A percentile compares a stretch with the other conserved stretches of the same genome.
phyloP scores from a whole-genome alignment of 768 basidiomycete species.

The Suillus lakei region DNA sequence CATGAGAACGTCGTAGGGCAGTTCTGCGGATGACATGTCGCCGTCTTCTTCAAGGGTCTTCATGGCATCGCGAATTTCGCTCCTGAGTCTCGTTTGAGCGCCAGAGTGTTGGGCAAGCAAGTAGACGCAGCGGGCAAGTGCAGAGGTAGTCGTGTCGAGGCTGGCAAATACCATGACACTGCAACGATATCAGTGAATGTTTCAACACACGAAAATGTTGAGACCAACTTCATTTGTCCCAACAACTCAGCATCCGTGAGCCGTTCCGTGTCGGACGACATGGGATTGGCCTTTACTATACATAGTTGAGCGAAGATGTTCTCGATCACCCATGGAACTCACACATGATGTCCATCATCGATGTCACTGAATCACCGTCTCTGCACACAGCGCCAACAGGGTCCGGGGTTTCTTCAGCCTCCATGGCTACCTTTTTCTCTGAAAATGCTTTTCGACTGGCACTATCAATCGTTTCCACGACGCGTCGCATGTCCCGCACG shows the following conservation, averaged over 20 bases:
- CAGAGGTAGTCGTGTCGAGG: slow-evolving; percentile 50
- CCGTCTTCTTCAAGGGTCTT: not conserved
- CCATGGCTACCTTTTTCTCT: slow-evolving; percentile 34
- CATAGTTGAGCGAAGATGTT: not conserved
- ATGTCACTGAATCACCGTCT: slow-evolving; percentile 19
- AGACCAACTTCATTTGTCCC: slow-evolving; percentile 54
- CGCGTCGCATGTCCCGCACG: slow-evolving; percentile 48
- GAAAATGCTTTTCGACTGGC: slow-evolving; percentile 46
- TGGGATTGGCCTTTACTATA: slow-evolving; percentile 44
- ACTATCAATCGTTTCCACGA: slow-evolving; percentile 52
- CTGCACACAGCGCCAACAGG: not conserved
- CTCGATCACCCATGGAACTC: slow-evolving; percentile 19
- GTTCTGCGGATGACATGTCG: slow-evolving; percentile 15
- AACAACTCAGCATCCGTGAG: slow-evolving; percentile 49
- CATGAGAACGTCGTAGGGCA: slow-evolving; percentile 43
- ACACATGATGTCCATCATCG: slow-evolving; percentile 51
- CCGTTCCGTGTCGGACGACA: slow-evolving; percentile 36
- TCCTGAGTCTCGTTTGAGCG: slow-evolving; percentile 43
- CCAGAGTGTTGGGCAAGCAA: slow-evolving; percentile 41
- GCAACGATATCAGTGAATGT: not conserved
- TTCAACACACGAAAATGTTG: not conserved
- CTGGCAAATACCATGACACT: slow-evolving; percentile 51
- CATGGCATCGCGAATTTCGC: slow-evolving; percentile 36
- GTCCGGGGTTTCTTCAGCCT: slow-evolving; percentile 26
- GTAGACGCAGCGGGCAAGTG: slow-evolving; percentile 41